Conservation (phyloP, 2,329 filamentous ascomycete genomes). For the Dothiorella sarmentorum region DNA sequence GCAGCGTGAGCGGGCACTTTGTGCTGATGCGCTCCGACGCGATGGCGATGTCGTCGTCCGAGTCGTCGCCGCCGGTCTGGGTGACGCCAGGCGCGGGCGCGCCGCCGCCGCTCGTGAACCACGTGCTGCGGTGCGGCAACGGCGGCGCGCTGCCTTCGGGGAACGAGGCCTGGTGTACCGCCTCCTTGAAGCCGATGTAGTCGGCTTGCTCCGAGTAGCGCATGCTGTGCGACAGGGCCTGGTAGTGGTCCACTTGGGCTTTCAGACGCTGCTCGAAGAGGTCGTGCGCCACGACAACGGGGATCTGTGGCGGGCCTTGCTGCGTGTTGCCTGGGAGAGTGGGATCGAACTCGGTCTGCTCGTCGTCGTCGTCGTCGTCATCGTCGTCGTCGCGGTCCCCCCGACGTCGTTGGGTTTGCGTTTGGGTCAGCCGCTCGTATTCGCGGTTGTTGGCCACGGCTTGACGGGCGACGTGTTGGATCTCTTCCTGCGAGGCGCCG, state of each 20-base stretch:
- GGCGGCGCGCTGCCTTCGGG: constrained; percentile 51
- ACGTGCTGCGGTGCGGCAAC: constrained; percentile 56
- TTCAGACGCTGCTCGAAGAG: constrained; percentile 38
- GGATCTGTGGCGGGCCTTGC: constrained; percentile 28
- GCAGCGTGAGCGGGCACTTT: constrained; percentile 67
- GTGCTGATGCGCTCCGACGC: constrained; percentile 61
- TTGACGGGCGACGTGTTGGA: constrained; percentile 43
- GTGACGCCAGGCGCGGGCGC: constrained; percentile 42
- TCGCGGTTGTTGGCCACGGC: constrained; percentile 26
- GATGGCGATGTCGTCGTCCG: constrained; percentile 67
- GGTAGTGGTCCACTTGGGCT: constrained; percentile 44
- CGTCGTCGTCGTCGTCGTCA: constrained; percentile 36
- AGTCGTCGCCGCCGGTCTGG: constrained; percentile 41
- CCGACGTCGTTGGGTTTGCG: constrained; percentile 1
- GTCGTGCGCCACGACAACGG: constrained; percentile 33
- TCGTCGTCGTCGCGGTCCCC: constrained; percentile 33
- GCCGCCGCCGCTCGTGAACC: constrained; percentile 57
- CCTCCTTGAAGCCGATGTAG: constrained; percentile 59
- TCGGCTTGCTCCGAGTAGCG: constrained; percentile 59
- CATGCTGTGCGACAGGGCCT: constrained; percentile 33
- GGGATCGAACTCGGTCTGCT: constrained; percentile 38
- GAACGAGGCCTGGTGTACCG: constrained; percentile 60
- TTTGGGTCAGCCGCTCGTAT: constrained; percentile 11
- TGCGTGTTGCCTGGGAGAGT: constrained; percentile 38
- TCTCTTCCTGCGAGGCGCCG: constrained; percentile 41